Base-by-base conservation (phyloP, 345 rosid species). In the Arabidopsis suecica region DNA sequence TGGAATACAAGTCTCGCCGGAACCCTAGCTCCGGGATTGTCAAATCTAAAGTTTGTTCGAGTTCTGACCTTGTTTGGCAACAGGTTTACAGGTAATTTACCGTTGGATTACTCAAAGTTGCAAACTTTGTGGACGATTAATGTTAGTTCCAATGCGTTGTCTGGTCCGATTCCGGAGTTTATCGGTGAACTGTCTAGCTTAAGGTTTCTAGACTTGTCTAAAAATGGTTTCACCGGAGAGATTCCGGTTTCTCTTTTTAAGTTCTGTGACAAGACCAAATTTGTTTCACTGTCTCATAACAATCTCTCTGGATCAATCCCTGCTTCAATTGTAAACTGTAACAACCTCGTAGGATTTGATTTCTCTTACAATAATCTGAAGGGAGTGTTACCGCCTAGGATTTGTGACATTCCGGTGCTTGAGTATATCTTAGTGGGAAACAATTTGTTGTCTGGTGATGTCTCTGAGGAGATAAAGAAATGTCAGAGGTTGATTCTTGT, bases 161-260 rank as follows among this genome's bases (percentile, higher is more conserved):
- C 97, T 66, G 99, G 99, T 77, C 80, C 86, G 9, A 89, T 90
- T 72, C 99, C 97, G 6, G 97, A 88, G 69, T 95, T 95, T 75
- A 69, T 95, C 41, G 97, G 97, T 44, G 91, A 82, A 25, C 84
- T 95, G 54, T 89, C 87, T 45, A 92, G 71, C 63, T 85, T 95
- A 55, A 83, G 99, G 84, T 88, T 95, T 73, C 93, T 95, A 28
- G 99, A 95, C 79, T 84, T 95, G 85, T 95, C 99, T 50, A 86
- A 71, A 65, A 95, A 92, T 83, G 84, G 83, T 38, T 90, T 84
- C 63, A 34, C 36, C 49, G 97, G 94, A 20, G 83, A 82, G 72
- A 88, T 92, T 66, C 97, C 97, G 4, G 83, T 56, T 56, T 80
- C 84, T 79, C 79, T 92, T 86, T 92, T 95, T 77, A 87, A 77